Percentiles rank a stretch among this genome's conserved stretches.
Evolutionary conservation across 768 basidiomycete genomes (phyloP).

Genomic region (Leccinellum luteum): DNA sequence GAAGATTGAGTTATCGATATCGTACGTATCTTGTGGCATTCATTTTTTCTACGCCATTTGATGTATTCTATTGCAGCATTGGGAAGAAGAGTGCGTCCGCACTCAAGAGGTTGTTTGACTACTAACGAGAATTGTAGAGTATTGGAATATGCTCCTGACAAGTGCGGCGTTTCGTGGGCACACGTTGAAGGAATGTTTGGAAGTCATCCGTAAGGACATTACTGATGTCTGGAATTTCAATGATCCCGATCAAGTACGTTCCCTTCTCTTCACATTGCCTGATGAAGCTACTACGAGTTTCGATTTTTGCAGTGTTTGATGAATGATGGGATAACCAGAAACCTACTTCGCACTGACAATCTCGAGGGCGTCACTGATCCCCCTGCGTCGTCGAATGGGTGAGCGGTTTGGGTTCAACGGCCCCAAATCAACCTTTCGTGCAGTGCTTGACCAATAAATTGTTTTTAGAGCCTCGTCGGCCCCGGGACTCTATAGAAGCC

Average conservation of each 20-base stretch:
- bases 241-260: constrained; percentile 10
- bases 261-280: background rate
- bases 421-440: background rate
- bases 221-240: constrained; percentile 12
- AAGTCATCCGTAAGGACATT: constrained; percentile 11
- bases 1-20: constrained; percentile 13
- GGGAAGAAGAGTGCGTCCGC: constrained; percentile 12
- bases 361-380: background rate
- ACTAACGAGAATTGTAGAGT: constrained; percentile 1
- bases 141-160: constrained; percentile 9
- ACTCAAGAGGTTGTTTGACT: no score
- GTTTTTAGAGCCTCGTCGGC: background rate
- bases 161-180: constrained; percentile 7
- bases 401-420: background rate
- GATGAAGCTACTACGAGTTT: background rate
- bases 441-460: background rate
- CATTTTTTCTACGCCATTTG: background rate
- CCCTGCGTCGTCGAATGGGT: background rate
- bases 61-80: background rate
- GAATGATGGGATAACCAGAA: background rate
- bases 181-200: constrained; percentile 9
- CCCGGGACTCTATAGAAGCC: background rate
- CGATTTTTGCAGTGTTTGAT: constrained; percentile 8
- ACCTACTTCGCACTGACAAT: constrained; percentile 7
- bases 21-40: background rate